These are phyloP conservation scores for Crithidia brevicula DNA, from an alignment of 208 protist species.

Conservation along the genomic window DNA sequence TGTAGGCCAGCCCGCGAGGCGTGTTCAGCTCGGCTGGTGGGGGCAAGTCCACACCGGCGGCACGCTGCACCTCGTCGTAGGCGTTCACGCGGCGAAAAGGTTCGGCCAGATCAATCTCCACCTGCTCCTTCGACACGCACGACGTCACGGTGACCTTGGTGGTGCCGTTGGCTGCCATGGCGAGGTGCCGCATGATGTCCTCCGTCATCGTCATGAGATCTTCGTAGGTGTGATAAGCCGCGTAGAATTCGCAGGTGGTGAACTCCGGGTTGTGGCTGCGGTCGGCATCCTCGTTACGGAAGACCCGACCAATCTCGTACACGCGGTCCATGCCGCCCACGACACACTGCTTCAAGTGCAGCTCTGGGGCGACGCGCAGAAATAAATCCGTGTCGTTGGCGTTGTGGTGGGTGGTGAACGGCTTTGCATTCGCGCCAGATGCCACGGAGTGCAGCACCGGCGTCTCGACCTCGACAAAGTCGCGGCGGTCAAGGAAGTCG, in stretches of 20 bases:
- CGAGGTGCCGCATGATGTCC: constrained; percentile 84
- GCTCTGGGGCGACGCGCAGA: constrained; percentile 93
- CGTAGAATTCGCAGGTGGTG: constrained; percentile 94
- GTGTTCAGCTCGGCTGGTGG: constrained; percentile 81
- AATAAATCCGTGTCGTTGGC: constrained; percentile 79
- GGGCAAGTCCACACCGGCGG: constrained; percentile 73
- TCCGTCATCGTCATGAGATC: constrained; percentile 95
- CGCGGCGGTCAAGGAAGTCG: constrained; percentile 63
- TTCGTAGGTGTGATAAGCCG: constrained; percentile 94
- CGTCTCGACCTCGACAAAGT: constrained; percentile 96
- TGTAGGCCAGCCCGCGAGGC: constrained; percentile 72
- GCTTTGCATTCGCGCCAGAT: constrained; percentile 92
- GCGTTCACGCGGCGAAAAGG: constrained; percentile 90
- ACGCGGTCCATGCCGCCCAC: constrained; percentile 95
- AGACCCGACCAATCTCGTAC: constrained; percentile 95
- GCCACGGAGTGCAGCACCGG: constrained; percentile 88
- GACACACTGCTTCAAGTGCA: constrained; percentile 95
- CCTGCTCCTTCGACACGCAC: constrained; percentile 23
- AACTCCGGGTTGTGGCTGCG: constrained; percentile 96
- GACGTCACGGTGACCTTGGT: constrained; percentile 48
- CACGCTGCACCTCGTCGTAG: constrained; percentile 87
- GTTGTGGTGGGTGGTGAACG: constrained; percentile 94
- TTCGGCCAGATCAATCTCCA: constrained; percentile 83
- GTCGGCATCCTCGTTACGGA: constrained; percentile 96
- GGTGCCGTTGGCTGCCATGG: constrained; percentile 50